Evolutionary conservation across 495 filamentous ascomycete genomes (phyloP).

Genomic region (Talaromyces trachyspermus): DNA sequence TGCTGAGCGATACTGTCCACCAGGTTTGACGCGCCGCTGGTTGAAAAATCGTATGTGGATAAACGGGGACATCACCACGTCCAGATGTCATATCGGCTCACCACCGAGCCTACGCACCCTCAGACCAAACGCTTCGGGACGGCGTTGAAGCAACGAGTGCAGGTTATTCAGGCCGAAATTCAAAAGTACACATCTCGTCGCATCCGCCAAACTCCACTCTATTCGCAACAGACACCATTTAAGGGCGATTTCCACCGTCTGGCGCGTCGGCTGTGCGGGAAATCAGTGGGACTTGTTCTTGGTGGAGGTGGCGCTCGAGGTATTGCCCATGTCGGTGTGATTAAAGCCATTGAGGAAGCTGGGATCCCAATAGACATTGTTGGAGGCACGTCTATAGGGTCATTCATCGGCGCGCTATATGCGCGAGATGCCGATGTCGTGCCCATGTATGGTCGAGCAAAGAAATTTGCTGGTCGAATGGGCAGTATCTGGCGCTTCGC

Average conservation of each 20-base stretch:
- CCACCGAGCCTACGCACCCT: slow-evolving; percentile 67
- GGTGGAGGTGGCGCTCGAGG: slow-evolving; percentile 91
- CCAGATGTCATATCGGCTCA: slow-evolving; percentile 86
- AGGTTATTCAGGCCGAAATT: slow-evolving; percentile 91
- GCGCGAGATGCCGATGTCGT: slow-evolving; percentile 95
- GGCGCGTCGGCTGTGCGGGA: slow-evolving; percentile 83
- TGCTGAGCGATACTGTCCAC: slow-evolving; percentile 77
- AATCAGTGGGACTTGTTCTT: slow-evolving; percentile 88
- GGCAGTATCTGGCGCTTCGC: slow-evolving; percentile 96
- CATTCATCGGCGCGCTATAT: slow-evolving; percentile 93
- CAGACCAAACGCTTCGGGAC: slow-evolving; percentile 71
- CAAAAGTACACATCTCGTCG: slow-evolving; percentile 92
- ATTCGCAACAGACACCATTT: slow-evolving; percentile 84
- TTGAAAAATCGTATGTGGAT: slow-evolving; percentile 93
- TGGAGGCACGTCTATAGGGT: slow-evolving; percentile 94
- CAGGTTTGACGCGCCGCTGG: slow-evolving; percentile 82
- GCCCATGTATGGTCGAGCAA: slow-evolving; percentile 90
- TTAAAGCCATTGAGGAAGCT: slow-evolving; percentile 90
- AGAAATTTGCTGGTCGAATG: slow-evolving; percentile 97
- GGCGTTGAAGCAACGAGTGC: slow-evolving; percentile 87
- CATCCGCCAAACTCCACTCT: slow-evolving; percentile 78
- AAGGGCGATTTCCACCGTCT: slow-evolving; percentile 96
- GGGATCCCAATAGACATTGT: slow-evolving; percentile 95
- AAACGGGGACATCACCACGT: slow-evolving; percentile 97
- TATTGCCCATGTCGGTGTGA: slow-evolving; percentile 86